Percentiles rank a stretch among this genome's conserved stretches.
Conservation (phyloP, 768 basidiomycete species). For the Podaxis sp. region DNA sequence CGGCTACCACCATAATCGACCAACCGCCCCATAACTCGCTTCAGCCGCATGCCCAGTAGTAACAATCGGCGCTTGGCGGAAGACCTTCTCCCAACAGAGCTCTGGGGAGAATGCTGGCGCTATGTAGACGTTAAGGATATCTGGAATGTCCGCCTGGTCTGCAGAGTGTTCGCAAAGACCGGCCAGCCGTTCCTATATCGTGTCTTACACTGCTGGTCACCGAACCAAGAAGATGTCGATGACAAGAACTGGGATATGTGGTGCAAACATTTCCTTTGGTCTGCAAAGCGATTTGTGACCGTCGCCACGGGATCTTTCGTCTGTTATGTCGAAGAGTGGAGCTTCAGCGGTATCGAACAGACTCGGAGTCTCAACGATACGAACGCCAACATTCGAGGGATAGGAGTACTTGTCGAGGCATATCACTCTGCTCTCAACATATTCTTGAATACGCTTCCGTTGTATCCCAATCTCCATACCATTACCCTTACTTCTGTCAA, state of each 20-base stretch:
- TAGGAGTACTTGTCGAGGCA: constrained; percentile 8
- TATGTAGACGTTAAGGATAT: constrained; percentile 10
- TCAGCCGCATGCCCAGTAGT: neutral
- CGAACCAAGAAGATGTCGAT: constrained; percentile 13
- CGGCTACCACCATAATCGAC: neutral
- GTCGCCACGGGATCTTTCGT: constrained; percentile 9
- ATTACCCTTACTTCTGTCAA: constrained; percentile 12
- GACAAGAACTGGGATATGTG: constrained; percentile 14
- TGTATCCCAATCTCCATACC: constrained; percentile 12
- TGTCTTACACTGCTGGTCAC: constrained; percentile 11
- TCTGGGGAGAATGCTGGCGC: constrained; percentile 13
- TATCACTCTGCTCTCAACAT: constrained; percentile 11
- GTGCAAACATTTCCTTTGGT: constrained; percentile 15
- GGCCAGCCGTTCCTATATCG: constrained; percentile 7
- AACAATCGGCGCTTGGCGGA: neutral
- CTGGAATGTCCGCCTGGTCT: constrained; percentile 12
- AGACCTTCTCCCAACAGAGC: constrained; percentile 8
- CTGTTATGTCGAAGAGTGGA: constrained; percentile 13
- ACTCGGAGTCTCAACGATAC: constrained; percentile 9
- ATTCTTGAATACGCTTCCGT: constrained; percentile 8
- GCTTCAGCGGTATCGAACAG: constrained; percentile 12
- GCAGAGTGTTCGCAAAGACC: constrained; percentile 8
- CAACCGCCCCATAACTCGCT: neutral
- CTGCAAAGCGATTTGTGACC: constrained; percentile 8
- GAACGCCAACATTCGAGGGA: constrained; percentile 11